Evolutionary conservation across 2,329 filamentous ascomycete genomes (phyloP).

Genomic region (Curvularia lunata): DNA sequence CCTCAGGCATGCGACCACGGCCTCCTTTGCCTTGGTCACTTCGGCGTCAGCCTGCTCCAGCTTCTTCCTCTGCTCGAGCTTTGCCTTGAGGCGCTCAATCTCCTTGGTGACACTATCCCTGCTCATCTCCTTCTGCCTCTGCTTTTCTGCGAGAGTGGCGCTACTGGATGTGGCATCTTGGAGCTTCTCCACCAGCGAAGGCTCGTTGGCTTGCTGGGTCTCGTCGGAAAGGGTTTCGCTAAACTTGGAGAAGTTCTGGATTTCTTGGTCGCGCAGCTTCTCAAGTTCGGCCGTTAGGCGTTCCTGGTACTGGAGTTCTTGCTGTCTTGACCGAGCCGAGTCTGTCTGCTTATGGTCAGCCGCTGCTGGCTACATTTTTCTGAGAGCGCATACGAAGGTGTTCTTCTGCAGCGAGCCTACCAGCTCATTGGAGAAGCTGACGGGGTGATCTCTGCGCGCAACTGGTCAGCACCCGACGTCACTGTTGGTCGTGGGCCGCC

Average conservation of each 20-base stretch:
- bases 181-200: constrained; percentile 47
- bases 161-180: constrained; percentile 45
- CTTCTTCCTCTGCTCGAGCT: constrained; percentile 61
- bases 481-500: constrained; percentile 7
- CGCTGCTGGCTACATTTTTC: neutral
- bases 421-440: constrained; percentile 79
- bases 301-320: constrained; percentile 86
- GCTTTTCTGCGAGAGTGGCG: constrained; percentile 49
- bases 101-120: constrained; percentile 62
- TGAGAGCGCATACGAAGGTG: constrained; percentile 70
- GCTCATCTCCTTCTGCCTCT: constrained; percentile 55
- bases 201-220: constrained; percentile 42
- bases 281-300: constrained; percentile 87
- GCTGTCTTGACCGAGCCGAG: constrained; percentile 78
- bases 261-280: constrained; percentile 74
- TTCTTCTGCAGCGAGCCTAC: constrained; percentile 83
- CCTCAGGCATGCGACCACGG: constrained; percentile 80
- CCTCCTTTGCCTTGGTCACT: constrained; percentile 75
- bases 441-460: constrained; percentile 62
- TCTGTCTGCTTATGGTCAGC: constrained; percentile 69
- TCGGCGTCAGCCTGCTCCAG: constrained; percentile 69
- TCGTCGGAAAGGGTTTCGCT: constrained; percentile 67
- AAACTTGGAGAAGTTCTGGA: constrained; percentile 70
- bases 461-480: constrained; percentile 37
- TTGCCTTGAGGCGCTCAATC: constrained; percentile 61